Evolutionary conservation across 2,329 filamentous ascomycete genomes (phyloP).

Genomic region (Xylaria multiplex): DNA sequence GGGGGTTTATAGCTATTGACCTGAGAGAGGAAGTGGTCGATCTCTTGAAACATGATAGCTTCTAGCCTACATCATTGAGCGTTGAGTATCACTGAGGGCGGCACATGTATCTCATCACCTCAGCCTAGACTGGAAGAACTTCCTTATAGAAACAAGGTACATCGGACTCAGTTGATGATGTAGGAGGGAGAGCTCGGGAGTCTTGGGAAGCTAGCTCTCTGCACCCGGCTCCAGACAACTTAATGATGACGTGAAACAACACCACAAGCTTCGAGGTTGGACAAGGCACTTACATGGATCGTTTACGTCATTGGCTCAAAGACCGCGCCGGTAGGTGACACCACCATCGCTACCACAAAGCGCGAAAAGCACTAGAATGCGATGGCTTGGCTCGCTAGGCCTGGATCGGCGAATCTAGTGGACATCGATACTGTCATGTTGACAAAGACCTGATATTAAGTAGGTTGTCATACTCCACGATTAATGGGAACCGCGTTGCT

Average conservation of each 20-base stretch:
- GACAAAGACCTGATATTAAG: constrained; percentile 10
- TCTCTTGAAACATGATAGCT: no score
- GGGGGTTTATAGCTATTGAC: neutral
- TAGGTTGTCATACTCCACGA: constrained; percentile 22
- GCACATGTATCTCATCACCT: neutral
- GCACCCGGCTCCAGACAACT: constrained; percentile 5
- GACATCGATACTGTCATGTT: constrained; percentile 27
- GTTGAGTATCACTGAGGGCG: neutral
- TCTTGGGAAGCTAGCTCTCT: neutral
- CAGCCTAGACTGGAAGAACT: neutral
- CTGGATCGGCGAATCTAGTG: constrained; percentile 14
- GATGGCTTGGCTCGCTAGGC: constrained; percentile 1
- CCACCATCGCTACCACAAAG: neutral
- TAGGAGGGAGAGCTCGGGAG: neutral
- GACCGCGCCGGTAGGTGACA: neutral
- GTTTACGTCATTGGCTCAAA: constrained; percentile 30
- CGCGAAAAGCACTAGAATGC: neutral
- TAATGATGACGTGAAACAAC: constrained; percentile 36
- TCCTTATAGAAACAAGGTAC: constrained; percentile 6
- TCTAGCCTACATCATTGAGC: neutral
- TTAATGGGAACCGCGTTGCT: neutral
- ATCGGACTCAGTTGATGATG: constrained; percentile 18
- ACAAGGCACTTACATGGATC: constrained; percentile 15
- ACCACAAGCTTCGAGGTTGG: neutral
- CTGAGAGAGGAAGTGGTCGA: neutral